Evolutionary conservation across 768 basidiomycete genomes (phyloP), one percentile per base, ranked within the genome.

Genomic region (Rhodotorula kratochvilovae): DNA sequence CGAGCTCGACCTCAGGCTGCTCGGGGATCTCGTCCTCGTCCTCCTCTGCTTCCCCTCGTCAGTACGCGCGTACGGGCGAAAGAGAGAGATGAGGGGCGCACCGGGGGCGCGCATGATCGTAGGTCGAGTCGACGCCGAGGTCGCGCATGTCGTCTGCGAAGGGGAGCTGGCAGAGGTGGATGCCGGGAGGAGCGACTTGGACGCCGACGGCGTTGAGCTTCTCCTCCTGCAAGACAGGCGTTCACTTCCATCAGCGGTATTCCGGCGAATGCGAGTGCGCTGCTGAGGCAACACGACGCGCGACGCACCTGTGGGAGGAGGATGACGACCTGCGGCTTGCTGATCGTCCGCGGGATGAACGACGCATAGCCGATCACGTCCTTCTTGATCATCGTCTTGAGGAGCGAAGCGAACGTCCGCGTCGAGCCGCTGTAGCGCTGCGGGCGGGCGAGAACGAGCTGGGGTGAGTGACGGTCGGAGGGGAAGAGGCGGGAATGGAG

Each of bases 71-170:
- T 5, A 5, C 23, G 23, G 23, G 21, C 19, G 11, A 21, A 25
- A 11, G 21, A 8, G 45, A 45, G 45, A 23, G 46, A 8, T 3
- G 46, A 21, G 7, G n/a, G 23, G 27, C 54, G 54, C 17, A 59
- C 39, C 43, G 3, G 27, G 25, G 2, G 25, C n/a, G n/a, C 27
- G 43, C 43, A 46, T 25, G 43, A 46, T 16, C 10, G 42, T 13
- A 29, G 0, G 45, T 39, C 19, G 31, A 31, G 39, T 87, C 85
- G 19, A 92, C 80, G 4, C 89, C 88, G 12, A 90, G 89, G 29
- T 84, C 83, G 59, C 96, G 87, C 60, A 98, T 89, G 76, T 99
- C 96, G 78, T 99, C 96, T 8, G 90, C 89, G 79, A 90, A 99
- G 1, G 95, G 94, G n/a, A 97, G 80, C 25, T 89, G 89, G 68